Evolutionary conservation across 2,329 filamentous ascomycete species (phyloP), one percentile per base, ranked within the genome.

Genomic region (Furcasterigmium sp.): DNA sequence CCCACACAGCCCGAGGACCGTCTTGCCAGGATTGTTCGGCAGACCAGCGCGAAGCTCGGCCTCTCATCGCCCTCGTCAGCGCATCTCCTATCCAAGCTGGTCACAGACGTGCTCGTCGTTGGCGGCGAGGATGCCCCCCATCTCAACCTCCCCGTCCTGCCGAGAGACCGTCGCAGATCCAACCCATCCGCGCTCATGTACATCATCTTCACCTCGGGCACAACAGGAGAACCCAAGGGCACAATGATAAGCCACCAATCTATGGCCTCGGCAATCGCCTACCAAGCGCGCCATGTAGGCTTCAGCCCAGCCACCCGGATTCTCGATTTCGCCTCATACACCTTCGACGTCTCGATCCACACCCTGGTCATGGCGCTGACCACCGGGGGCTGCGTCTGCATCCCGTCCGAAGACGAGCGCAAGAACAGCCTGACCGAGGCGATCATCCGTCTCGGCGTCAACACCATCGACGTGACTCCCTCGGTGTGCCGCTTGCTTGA

Each of bases 221-320:
- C 52, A 3, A 56, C 52, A 1, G 53, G 52, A 10, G 21, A 59
- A 53, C 43, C 54, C 10, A 51, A 51, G 23, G 50, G 50, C 7
- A 44, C 47, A 2, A 14, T 48, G 1, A 17, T 48, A 2, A 19
- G 40, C 7, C 47, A 48, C 10, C 19, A 23, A 10, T 20, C 19
- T 14, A 20, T 20, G 18, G 19, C 18, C 19, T 37, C 35, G 18
- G 35, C 35, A 11, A 20, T 20, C 15, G 35, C 35, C 13, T 37
- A 21, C 21, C 8, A 69, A 30, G 65, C 62, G 3, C 55, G 65
- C 3, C 61, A 62, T 6, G 65, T 74, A 18, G 64, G 68, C 18
- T 71, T 72, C 51, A 60, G 57, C 8, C 49, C 60, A 2, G 58
- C 61, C 19, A 69, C 69, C 1, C 62, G 68, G 10, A 65, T 70